Evolutionary conservation across 495 filamentous ascomycete genomes (phyloP).

Genomic region (Mycothermus thermophilus): DNA sequence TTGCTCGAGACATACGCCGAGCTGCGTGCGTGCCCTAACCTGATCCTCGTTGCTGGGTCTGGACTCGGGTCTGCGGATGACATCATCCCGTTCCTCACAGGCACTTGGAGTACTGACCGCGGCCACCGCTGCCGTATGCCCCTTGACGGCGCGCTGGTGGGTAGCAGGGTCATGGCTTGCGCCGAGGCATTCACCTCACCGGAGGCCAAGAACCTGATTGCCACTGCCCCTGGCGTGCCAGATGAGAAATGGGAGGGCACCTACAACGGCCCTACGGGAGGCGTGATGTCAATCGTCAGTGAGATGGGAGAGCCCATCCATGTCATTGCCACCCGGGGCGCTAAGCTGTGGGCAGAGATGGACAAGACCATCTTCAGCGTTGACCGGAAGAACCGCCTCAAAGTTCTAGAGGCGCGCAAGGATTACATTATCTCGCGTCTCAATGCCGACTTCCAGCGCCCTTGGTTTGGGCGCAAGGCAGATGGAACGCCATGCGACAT

Average conservation of each 20-base stretch:
- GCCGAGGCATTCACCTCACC: slow-evolving; percentile 86
- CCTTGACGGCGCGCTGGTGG: slow-evolving; percentile 77
- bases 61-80: slow-evolving; percentile 82
- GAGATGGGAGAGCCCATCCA: slow-evolving; percentile 99
- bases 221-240: slow-evolving; percentile 72
- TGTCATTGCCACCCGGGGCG: slow-evolving; percentile 88
- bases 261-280: slow-evolving; percentile 83
- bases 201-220: slow-evolving; percentile 85
- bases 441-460: slow-evolving; percentile 94
- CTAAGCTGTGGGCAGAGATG: slow-evolving; percentile 92
- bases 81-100: slow-evolving; percentile 82
- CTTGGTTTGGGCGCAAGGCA: slow-evolving; percentile 89
- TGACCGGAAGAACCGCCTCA: slow-evolving; percentile 80
- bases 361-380: slow-evolving; percentile 91
- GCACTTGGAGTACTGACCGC: slow-evolving; percentile 67
- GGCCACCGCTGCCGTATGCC: slow-evolving; percentile 89
- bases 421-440: slow-evolving; percentile 94
- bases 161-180: slow-evolving; percentile 82
- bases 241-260: slow-evolving; percentile 90
- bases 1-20: slow-evolving; percentile 76
- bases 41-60: slow-evolving; percentile 76
- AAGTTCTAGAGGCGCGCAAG: slow-evolving; percentile 76
- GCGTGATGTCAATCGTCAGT: slow-evolving; percentile 84
- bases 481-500: slow-evolving; percentile 72
- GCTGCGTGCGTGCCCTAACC: slow-evolving; percentile 64